These are phyloP conservation scores for Orychophragmus violaceus DNA, from an alignment of 345 rosid species.

Conservation along the genomic window DNA sequence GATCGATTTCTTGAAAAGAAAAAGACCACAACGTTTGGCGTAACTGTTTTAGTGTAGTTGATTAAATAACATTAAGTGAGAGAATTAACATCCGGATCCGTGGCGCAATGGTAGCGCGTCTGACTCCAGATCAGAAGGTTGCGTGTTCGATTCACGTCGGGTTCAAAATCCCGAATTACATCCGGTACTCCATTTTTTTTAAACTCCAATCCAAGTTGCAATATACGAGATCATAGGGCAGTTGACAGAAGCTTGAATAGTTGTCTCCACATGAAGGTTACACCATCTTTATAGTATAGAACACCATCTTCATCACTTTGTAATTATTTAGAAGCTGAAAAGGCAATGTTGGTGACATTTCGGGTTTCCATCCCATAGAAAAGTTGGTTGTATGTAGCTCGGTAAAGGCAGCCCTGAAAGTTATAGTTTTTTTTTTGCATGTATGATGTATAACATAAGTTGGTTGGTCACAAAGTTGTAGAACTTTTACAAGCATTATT, in stretches of 20 bases:
- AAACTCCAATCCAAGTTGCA: too few relatives aligned
- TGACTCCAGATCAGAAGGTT: slow-evolving; percentile 99
- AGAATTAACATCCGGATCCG: slow-evolving; percentile 38
- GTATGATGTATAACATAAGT: not conserved
- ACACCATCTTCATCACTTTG: too few relatives aligned
- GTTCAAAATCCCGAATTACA: slow-evolving; percentile 41
- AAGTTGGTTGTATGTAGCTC: not conserved
- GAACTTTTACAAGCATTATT: slow-evolving; percentile 17
- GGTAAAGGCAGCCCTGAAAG: not conserved
- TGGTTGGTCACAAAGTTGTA: not conserved
- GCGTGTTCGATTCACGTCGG: slow-evolving; percentile 95
- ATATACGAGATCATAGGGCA: too few relatives aligned
- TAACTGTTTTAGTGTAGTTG: too few relatives aligned
- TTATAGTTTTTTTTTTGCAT: not conserved
- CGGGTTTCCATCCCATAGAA: not conserved
- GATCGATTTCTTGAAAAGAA: too few relatives aligned
- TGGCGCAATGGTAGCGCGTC: slow-evolving; percentile 98
- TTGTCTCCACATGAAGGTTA: too few relatives aligned
- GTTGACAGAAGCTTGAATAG: too few relatives aligned
- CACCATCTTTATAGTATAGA: too few relatives aligned
- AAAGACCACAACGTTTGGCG: not conserved
- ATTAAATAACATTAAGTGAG: not conserved
- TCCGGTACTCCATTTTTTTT: too few relatives aligned
- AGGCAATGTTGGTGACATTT: not conserved
- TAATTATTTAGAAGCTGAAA: too few relatives aligned